Evolutionary conservation across 2,329 filamentous ascomycete genomes (phyloP), one percentile per base, ranked within the genome.

Genomic region (Acarospora socialis): DNA sequence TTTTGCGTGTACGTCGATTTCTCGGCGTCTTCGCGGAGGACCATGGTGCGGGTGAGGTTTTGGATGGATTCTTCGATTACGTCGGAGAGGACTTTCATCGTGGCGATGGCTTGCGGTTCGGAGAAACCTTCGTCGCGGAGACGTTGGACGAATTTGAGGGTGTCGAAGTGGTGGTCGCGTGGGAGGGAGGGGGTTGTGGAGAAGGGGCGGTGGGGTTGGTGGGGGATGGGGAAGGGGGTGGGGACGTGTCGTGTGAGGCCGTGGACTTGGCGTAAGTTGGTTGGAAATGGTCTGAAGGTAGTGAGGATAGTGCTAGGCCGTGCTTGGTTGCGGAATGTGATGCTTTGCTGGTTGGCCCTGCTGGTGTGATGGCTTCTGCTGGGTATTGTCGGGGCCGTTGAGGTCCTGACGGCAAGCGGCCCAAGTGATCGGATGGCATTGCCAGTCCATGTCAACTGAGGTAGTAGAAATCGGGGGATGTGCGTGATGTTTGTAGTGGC

Each of bases 51-150:
- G 1, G 87, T 95, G 30, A 98, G 69, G 57, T 95, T 95, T 55
- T 94, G 87, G 46, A 98, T 95, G 53, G 82, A 92, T 60, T 98
- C 90, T 54, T 95, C 82, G 43, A 98, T 94, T 7, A 95, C 87
- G 54, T 95, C 86, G 57, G 84, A 86, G 22, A 98, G 65, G 5
- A 95, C 82, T 53, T 81, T 82, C 90, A 98, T 95, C 80, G 94
- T 90, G n/a, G 90, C 87, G 16, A 83, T 84, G 2, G 86, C 77
- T 58, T 98, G 90, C 45, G 86, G 80, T 55, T 95, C 87, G 15
- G 83, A 93, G 55, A 95, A 94, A 0, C 90, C 90, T 54, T 98
- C 90, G 43, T 73, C 73, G 54, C 87, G 77, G 23, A 98, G 65
- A 32, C 82, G 70, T 59, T 93, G 82, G 22, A 98, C 86, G 52